Conservation (phyloP, 2,329 filamentous ascomycete species). For the Colletotrichum lentis region DNA sequence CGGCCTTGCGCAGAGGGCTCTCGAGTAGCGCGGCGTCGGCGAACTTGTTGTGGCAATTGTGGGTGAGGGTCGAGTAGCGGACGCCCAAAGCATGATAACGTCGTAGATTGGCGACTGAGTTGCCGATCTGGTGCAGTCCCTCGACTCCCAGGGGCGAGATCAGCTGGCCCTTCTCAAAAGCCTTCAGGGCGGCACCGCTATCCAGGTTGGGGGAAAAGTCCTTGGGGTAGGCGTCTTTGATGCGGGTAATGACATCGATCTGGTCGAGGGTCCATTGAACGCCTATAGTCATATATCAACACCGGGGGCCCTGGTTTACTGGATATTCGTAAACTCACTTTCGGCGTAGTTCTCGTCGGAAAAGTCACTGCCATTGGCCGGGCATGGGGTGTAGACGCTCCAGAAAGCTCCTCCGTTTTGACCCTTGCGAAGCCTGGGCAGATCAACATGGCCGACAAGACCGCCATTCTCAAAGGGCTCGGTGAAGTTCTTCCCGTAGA, state of each 20-base stretch:
- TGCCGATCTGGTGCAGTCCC: conserved; percentile 93
- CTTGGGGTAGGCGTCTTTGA: conserved; percentile 69
- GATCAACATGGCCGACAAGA: conserved; percentile 76
- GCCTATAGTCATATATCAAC: conserved; percentile 48
- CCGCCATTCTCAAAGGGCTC: conserved; percentile 76
- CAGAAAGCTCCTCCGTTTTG: conserved; percentile 88
- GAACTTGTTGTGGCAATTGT: conserved; percentile 92
- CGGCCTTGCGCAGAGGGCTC: conserved; percentile 57
- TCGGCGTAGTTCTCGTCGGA: conserved; percentile 74
- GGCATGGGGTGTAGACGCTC: conserved; percentile 85
- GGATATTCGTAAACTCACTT: conserved; percentile 56
- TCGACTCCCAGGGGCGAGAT: conserved; percentile 85
- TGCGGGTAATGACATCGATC: conserved; percentile 74
- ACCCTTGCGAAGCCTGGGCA: conserved; percentile 76
- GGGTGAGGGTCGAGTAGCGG: conserved; percentile 87
- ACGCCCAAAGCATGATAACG: conserved; percentile 81
- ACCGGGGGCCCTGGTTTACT: too few species aligned
- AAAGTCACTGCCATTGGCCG: conserved; percentile 75
- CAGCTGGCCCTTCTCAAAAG: conserved; percentile 69
- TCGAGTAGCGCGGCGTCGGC: conserved; percentile 82
- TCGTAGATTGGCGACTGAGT: conserved; percentile 78
- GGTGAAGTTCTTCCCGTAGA: conserved; percentile 78
- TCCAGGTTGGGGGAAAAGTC: conserved; percentile 73
- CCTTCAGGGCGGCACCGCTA: conserved; percentile 67
- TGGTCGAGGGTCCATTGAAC: conserved; percentile 76